phyloP scores from a whole-genome alignment of 371 early-diverging fungal species.

The Saksenaea oblongispora region DNA sequence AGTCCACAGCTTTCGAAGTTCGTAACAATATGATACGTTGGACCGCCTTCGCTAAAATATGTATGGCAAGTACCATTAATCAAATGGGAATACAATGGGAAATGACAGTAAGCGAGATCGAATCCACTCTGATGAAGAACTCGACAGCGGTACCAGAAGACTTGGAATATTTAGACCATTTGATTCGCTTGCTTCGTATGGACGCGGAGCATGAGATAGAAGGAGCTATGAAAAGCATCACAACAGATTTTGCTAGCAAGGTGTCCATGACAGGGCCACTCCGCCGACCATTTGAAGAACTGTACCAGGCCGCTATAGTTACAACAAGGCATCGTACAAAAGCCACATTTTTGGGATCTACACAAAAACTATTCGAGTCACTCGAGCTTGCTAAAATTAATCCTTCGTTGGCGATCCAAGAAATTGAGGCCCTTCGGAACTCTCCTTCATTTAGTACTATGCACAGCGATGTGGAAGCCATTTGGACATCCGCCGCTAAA shows the following conservation, averaged over 20 bases:
- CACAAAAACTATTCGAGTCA: background rate
- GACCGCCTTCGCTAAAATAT: background rate
- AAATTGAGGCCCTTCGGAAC: background rate
- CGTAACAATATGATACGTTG: background rate
- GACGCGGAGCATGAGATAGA: background rate
- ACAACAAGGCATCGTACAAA: background rate
- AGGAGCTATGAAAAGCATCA: background rate
- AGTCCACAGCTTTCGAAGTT: background rate
- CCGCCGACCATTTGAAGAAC: conserved; percentile 1
- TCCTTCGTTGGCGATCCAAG: background rate
- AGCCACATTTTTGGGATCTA: background rate
- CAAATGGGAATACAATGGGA: background rate
- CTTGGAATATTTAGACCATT: background rate
- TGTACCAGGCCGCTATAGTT: background rate
- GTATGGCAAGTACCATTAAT: background rate
- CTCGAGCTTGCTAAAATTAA: background rate
- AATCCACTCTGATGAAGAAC: background rate
- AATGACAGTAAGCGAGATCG: background rate
- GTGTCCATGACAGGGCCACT: conserved; percentile 5
- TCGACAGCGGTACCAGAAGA: background rate
- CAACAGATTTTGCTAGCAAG: background rate
- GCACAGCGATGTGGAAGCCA: background rate
- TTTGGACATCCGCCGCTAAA: background rate
- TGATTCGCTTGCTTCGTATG: background rate
- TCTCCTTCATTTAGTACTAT: background rate